phyloP scores from a whole-genome alignment of 2,329 filamentous ascomycete genomes.

The Epichloe brachyelytri region DNA sequence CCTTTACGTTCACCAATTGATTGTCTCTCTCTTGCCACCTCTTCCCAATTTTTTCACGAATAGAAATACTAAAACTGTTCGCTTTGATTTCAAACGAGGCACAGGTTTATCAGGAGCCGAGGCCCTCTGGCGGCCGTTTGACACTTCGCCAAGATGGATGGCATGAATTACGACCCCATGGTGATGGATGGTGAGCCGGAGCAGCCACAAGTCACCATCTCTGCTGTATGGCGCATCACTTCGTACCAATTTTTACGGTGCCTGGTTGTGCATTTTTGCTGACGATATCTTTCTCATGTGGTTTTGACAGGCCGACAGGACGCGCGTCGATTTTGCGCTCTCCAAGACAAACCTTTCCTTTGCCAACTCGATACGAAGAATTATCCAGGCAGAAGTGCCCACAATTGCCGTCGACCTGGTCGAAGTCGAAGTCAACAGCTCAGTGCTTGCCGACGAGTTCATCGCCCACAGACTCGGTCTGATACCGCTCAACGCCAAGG shows the following conservation, averaged over 20 bases:
- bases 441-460: conserved; percentile 94
- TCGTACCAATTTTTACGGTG: background rate
- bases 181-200: conserved; percentile 45
- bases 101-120: background rate
- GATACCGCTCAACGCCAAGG: conserved; percentile 74
- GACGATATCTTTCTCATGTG: background rate
- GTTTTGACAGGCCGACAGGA: conserved; percentile 52
- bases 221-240: conserved; percentile 32
- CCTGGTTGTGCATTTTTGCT: background rate
- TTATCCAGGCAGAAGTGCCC: conserved; percentile 87
- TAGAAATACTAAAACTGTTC: background rate
- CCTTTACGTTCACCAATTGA: too few species aligned
- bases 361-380: conserved; percentile 81
- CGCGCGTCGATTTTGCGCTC: conserved; percentile 83
- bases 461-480: conserved; percentile 85
- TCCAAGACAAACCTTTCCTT: conserved; percentile 80
- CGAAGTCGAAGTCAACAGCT: conserved; percentile 84
- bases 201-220: conserved; percentile 46
- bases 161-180: conserved; percentile 49
- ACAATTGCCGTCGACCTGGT: conserved; percentile 92
- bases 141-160: conserved; percentile 21
- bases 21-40: too few species aligned
- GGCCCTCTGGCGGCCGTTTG: background rate
- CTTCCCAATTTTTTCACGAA: background rate
- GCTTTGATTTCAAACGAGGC: background rate